phyloP scores from a whole-genome alignment of 306 rosid species.

The Fagus sylvatica region DNA sequence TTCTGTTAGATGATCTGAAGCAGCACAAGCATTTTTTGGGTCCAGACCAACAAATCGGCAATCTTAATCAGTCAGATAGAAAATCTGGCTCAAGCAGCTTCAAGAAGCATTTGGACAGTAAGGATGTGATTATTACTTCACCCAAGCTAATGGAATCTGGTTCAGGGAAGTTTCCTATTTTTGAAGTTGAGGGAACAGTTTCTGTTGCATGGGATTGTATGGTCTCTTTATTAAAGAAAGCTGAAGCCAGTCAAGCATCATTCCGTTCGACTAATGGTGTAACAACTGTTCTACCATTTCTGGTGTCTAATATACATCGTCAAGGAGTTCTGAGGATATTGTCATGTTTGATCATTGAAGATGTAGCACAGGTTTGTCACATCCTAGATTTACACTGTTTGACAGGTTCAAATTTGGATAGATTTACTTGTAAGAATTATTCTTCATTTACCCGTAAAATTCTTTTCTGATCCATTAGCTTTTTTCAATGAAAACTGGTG shows the following conservation, averaged over 20 bases:
- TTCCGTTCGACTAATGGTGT: constrained; percentile 86
- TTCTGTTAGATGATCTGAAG: constrained; percentile 90
- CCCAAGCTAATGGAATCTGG: constrained; percentile 76
- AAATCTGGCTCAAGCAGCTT: constrained; percentile 68
- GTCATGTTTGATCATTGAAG: constrained; percentile 91
- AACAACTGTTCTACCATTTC: constrained; percentile 76
- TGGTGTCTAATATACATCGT: constrained; percentile 83
- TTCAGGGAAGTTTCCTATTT: constrained; percentile 85
- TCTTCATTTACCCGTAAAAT: not conserved
- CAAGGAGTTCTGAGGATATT: constrained; percentile 85
- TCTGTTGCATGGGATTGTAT: constrained; percentile 96
- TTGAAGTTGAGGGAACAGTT: constrained; percentile 74
- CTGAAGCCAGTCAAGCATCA: constrained; percentile 85
- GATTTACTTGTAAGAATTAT: not conserved
- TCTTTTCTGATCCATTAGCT: constrained; percentile 6
- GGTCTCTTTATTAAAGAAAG: constrained; percentile 85
- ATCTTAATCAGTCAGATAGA: constrained; percentile 51
- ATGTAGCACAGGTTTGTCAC: constrained; percentile 71
- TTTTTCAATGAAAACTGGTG: constrained; percentile 15
- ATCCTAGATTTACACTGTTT: not conserved
- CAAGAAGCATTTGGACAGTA: constrained; percentile 70
- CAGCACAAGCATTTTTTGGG: constrained; percentile 73
- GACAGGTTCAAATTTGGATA: not conserved
- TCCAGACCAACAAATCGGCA: constrained; percentile 57
- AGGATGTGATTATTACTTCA: constrained; percentile 86